A percentile compares a stretch with the other conserved stretches of the same genome.
Evolutionary conservation across 2,329 filamentous ascomycete genomes (phyloP).

Genomic region (Microsporum ferrugineum): DNA sequence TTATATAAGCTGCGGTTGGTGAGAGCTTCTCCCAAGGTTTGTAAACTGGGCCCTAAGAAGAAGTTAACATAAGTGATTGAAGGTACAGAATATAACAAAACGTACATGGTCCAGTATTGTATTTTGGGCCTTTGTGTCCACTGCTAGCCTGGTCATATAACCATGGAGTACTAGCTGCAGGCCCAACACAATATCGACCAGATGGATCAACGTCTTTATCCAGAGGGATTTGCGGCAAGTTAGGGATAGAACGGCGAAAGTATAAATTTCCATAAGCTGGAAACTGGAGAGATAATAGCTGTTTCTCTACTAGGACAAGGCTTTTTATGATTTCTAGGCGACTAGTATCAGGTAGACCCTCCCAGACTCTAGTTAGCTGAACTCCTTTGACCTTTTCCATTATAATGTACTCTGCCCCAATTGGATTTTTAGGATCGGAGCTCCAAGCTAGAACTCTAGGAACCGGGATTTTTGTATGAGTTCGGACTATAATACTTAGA

Average conservation of each 20-base stretch:
- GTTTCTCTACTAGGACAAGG: constrained; percentile 16
- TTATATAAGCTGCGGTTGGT: neutral
- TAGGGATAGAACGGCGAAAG: constrained; percentile 16
- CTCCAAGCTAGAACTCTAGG: constrained; percentile 12
- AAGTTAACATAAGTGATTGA: neutral
- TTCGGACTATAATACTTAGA: constrained; percentile 14
- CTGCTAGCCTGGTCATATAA: neutral
- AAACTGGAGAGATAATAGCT: constrained; percentile 17
- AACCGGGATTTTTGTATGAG: constrained; percentile 11
- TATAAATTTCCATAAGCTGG: constrained; percentile 20
- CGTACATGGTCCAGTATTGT: neutral
- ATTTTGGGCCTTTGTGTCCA: neutral
- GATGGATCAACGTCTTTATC: constrained; percentile 15
- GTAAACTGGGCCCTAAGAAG: neutral
- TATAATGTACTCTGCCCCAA: constrained; percentile 18
- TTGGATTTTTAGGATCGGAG: constrained; percentile 16
- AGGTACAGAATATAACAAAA: neutral
- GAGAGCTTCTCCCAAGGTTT: neutral
- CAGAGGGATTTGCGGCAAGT: constrained; percentile 18
- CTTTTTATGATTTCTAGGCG: constrained; percentile 17
- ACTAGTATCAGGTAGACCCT: constrained; percentile 11
- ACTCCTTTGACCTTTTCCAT: constrained; percentile 23
- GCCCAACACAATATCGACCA: neutral
- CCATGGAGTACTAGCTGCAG: constrained; percentile 11
- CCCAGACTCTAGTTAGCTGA: constrained; percentile 19